A percentile compares a stretch with the other conserved stretches of the same genome.
Evolutionary conservation across 257 asterid species (phyloP).

Genomic region (Penstemon newberryi): DNA sequence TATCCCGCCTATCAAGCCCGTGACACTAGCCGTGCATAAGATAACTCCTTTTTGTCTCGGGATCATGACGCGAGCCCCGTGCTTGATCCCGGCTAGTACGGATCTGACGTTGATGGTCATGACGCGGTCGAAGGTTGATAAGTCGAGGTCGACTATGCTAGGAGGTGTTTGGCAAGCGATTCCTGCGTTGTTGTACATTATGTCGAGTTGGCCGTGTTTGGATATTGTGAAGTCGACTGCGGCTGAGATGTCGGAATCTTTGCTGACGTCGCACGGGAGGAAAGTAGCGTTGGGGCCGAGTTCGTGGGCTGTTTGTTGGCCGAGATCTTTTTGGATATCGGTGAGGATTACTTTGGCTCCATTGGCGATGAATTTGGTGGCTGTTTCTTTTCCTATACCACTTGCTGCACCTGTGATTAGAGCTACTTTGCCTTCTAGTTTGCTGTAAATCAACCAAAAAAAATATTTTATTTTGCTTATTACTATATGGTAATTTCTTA

Average conservation of each 20-base stretch:
- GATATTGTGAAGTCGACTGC: conserved; percentile 72
- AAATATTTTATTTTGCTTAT: not conserved
- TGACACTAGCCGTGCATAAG: conserved; percentile 81
- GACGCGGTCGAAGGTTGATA: conserved; percentile 57
- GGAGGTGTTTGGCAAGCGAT: conserved; percentile 73
- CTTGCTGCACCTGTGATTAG: conserved; percentile 83
- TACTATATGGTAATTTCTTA: too few species aligned
- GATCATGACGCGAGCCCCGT: conserved; percentile 89
- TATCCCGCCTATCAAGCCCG: conserved; percentile 74
- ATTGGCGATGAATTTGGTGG: conserved; percentile 54
- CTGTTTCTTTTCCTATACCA: conserved; percentile 87
- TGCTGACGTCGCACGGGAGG: conserved; percentile 64
- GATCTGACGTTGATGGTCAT: conserved; percentile 81
- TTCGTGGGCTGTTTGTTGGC: conserved; percentile 45
- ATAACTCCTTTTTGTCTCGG: conserved; percentile 60
- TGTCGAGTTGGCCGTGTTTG: conserved; percentile 60
- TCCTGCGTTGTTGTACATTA: conserved; percentile 93
- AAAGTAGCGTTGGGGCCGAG: conserved; percentile 70
- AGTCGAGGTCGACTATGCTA: conserved; percentile 65
- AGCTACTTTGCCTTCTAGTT: conserved; percentile 77
- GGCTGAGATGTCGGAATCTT: conserved; percentile 58
- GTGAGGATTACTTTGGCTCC: conserved; percentile 85
- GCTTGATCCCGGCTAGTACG: conserved; percentile 73
- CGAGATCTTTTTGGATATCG: conserved; percentile 51
- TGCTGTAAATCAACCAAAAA: conserved; percentile 33